These are phyloP conservation scores for Alternaria incomplexa DNA, from an alignment of 2,329 filamentous ascomycete species.

Conservation along the genomic window DNA sequence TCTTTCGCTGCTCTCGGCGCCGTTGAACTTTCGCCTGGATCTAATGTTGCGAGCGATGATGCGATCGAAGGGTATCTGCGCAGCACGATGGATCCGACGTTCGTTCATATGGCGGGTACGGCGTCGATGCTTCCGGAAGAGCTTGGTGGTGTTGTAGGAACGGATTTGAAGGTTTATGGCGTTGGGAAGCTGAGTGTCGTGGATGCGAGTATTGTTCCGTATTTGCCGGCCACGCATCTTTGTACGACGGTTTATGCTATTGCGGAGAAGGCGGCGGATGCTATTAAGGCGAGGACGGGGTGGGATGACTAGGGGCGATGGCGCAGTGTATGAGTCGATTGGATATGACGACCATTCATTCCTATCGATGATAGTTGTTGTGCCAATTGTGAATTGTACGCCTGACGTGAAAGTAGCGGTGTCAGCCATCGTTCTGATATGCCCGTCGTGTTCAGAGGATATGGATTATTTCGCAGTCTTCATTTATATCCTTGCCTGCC, in stretches of 20 bases:
- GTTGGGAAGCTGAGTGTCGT: slow-evolving; percentile 12
- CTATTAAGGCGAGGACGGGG: slow-evolving; percentile 22
- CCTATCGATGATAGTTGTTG: not conserved
- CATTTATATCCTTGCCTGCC: not conserved
- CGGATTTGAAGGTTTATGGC: slow-evolving; percentile 27
- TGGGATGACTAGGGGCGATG: not conserved
- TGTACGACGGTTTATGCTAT: slow-evolving; percentile 32
- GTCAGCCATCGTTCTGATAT: not conserved
- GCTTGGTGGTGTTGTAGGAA: slow-evolving; percentile 28
- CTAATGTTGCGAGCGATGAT: slow-evolving; percentile 16
- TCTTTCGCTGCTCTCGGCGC: slow-evolving; percentile 17
- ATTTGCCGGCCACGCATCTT: slow-evolving; percentile 11
- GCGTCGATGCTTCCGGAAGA: slow-evolving; percentile 13
- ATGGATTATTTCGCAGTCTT: not conserved
- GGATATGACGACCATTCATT: not conserved
- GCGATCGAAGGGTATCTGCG: not conserved
- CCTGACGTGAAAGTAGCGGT: too few species aligned
- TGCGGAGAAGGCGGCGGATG: slow-evolving; percentile 24
- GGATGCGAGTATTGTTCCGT: not conserved
- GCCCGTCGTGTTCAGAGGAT: not conserved
- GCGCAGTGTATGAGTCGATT: not conserved
- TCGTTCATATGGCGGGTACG: slow-evolving; percentile 25
- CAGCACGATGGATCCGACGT: slow-evolving; percentile 1
- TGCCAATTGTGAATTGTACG: not conserved
- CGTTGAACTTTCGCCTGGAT: slow-evolving; percentile 21